Percentiles rank a stretch among this genome's conserved stretches.
Evolutionary conservation across 768 basidiomycete species (phyloP).

Genomic region (Kwoniella dejecticola): DNA sequence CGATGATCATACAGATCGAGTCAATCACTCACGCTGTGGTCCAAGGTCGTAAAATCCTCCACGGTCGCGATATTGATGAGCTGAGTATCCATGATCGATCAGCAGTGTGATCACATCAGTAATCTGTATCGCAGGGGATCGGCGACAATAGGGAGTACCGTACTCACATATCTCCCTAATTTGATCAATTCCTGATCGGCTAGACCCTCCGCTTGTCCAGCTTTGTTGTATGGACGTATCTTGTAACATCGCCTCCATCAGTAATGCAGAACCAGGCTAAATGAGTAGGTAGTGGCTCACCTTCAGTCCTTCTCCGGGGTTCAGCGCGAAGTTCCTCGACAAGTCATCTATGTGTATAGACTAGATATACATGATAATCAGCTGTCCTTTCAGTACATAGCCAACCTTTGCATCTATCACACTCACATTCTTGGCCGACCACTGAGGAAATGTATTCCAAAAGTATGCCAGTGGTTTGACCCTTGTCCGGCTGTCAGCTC

Average conservation of each 20-base stretch:
- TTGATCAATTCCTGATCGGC: conserved; percentile 66
- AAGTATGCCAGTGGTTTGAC: conserved; percentile 62
- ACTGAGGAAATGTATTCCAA: conserved; percentile 83
- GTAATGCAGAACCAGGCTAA: neutral
- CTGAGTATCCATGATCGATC: conserved; percentile 7
- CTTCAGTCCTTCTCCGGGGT: conserved; percentile 79
- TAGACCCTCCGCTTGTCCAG: conserved; percentile 65
- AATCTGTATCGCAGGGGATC: too few relatives aligned
- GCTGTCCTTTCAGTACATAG: too few relatives aligned
- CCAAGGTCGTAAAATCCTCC: conserved; percentile 66
- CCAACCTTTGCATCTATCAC: too few relatives aligned
- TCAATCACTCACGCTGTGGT: conserved; percentile 65
- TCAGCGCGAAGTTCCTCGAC: conserved; percentile 84
- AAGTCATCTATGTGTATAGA: conserved; percentile 89
- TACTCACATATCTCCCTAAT: conserved; percentile 28
- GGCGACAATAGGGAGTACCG: too few relatives aligned
- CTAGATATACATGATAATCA: conserved; percentile 67
- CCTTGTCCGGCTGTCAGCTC: conserved; percentile 9
- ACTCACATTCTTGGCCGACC: conserved; percentile 58
- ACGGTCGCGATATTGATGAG: conserved; percentile 65
- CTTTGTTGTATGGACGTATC: conserved; percentile 77
- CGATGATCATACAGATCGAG: neutral
- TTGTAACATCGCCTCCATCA: conserved; percentile 7
- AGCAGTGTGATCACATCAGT: neutral
- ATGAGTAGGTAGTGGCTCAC: conserved; percentile 17